Base-by-base conservation (phyloP, 306 rosid species). In the Lathyrus aphaca region DNA sequence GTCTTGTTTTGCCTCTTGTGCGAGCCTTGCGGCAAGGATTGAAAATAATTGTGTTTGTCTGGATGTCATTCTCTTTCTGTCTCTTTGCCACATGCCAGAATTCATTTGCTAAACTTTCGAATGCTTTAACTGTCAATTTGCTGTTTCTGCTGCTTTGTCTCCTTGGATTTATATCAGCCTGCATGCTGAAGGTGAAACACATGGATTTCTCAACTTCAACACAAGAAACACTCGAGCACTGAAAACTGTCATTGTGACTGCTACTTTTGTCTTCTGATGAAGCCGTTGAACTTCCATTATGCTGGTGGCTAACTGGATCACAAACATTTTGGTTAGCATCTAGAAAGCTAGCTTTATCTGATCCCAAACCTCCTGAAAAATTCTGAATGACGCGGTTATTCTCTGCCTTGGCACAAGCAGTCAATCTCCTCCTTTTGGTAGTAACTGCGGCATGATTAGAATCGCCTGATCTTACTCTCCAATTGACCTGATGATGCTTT, bases 111-210 rank as follows among this genome's bases (percentile, higher is more conserved):
- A 86, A 71, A 74, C 89, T 86, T 81, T 91, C 97, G 79, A 86
- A 64, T 1, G 91, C 96, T 86, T 82, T 85, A 67, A 81, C 29
- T 2, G 92, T 91, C 76, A 86, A 83, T 3, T 96, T 96, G 66
- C 91, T 85, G 42, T 79, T 86, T 72, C 97, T 85, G 11, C 83
- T 88, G 92, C 97, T 80, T 50, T 86, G 91, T 77, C 96, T 86
- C 85, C 93, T 77, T 2, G 81, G 67, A 73, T 40, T 81, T 46
- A 68, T 65, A 55, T 62, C 39, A 23, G 64, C 19, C 15, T 63
- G 63, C 17, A 17, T 16, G 25, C 18, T 17, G 55, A 49, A 49
- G 55, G 55, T 49, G 25, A 49, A 49, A 49, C 25, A 49, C 4
- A 7, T 13, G 17, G 23, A 17, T 49, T 49, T 49, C 11, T 49